These are phyloP conservation scores for Ustilago bromivora DNA, from an alignment of 1,284 basidiomycete species.

Conservation along the genomic window DNA sequence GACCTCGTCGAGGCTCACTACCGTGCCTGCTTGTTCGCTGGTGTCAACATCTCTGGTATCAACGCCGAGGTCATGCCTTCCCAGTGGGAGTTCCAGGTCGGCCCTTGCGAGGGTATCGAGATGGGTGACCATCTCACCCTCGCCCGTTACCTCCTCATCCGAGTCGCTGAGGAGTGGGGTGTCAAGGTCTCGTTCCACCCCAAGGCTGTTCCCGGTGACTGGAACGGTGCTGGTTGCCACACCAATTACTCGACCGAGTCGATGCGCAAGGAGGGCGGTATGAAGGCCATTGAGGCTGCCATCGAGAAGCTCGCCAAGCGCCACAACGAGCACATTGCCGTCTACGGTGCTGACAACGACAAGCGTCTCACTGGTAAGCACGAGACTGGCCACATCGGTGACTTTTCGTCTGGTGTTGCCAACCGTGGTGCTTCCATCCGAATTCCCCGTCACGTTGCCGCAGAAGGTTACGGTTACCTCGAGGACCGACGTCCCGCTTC, in stretches of 20 bases:
- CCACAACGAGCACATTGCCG: constrained; percentile 71
- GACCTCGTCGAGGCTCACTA: constrained; percentile 99
- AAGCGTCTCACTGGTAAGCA: constrained; percentile 68
- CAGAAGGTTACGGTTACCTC: constrained; percentile 93
- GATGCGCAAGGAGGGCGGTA: constrained; percentile 74
- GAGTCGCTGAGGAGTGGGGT: constrained; percentile 91
- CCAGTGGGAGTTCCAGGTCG: constrained; percentile 99
- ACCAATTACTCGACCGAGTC: constrained; percentile 70
- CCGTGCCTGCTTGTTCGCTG: constrained; percentile 92
- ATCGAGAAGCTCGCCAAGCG: constrained; percentile 76
- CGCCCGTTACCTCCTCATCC: constrained; percentile 67
- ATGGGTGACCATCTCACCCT: constrained; percentile 84
- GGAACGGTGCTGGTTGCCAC: constrained; percentile 96
- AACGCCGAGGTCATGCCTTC: constrained; percentile 99
- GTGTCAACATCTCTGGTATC: constrained; percentile 98
- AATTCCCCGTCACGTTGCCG: constrained; percentile 89
- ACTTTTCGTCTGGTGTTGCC: constrained; percentile 94
- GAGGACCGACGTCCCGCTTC: constrained; percentile 76
- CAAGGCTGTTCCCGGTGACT: constrained; percentile 96
- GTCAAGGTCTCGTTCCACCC: constrained; percentile 97
- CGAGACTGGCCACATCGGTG: constrained; percentile 94
- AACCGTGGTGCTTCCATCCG: constrained; percentile 83
- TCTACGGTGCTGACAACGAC: constrained; percentile 70
- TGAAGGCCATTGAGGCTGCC: constrained; percentile 91
- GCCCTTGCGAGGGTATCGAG: constrained; percentile 94